These are phyloP conservation scores for Tuber borchii DNA, from an alignment of 495 filamentous ascomycete species.

Conservation along the genomic window DNA sequence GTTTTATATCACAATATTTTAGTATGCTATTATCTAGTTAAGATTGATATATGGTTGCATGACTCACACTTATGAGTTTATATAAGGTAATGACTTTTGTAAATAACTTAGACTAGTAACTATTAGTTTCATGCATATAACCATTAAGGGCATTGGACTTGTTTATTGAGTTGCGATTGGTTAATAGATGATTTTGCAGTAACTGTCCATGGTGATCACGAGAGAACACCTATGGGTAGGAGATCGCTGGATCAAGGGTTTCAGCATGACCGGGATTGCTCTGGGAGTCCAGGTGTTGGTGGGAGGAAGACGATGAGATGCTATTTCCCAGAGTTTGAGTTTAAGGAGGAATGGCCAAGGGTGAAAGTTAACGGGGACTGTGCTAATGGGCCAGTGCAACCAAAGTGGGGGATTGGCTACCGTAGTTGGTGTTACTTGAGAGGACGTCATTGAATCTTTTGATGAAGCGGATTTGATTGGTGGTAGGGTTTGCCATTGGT, in stretches of 20 bases:
- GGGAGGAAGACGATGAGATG: background rate
- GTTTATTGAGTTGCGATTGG: no score
- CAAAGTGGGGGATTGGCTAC: slow-evolving; percentile 35
- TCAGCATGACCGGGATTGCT: slow-evolving; percentile 36
- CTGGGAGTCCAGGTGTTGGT: no score
- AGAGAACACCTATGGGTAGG: slow-evolving; percentile 11
- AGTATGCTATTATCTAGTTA: no score
- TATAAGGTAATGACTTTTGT: no score
- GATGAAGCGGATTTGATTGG: slow-evolving; percentile 38
- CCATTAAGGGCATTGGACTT: no score
- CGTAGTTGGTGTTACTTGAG: slow-evolving; percentile 27
- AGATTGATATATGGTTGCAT: no score
- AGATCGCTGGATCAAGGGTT: slow-evolving; percentile 38
- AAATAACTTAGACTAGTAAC: no score
- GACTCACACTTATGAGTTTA: no score
- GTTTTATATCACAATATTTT: no score
- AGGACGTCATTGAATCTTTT: slow-evolving; percentile 28
- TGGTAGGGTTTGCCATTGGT: slow-evolving; percentile 32
- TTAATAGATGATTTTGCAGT: no score
- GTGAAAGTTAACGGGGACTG: slow-evolving; percentile 37
- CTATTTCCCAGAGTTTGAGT: slow-evolving; percentile 15
- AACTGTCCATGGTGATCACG: slow-evolving; percentile 9
- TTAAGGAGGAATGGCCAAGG: slow-evolving; percentile 11
- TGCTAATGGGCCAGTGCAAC: slow-evolving; percentile 17
- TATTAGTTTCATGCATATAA: no score